These are phyloP conservation scores for Microbotryomycetes sp. DNA, from an alignment of 1,284 basidiomycete species.

Conservation along the genomic window DNA sequence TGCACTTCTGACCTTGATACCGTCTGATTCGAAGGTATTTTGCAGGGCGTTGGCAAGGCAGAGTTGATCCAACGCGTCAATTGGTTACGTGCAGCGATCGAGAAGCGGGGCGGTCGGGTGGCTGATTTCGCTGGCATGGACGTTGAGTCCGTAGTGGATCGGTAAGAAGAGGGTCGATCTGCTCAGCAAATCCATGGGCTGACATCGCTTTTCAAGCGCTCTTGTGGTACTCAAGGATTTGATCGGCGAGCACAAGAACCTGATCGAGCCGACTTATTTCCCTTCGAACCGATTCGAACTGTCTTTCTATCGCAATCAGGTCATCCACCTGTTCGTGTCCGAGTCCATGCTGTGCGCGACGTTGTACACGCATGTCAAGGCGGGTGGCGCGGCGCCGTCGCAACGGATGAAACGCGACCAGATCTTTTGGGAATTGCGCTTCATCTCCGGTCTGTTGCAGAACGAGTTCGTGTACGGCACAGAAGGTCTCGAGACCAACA, in stretches of 20 bases:
- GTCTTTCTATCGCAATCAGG: conserved; percentile 42
- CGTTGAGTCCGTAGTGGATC: conserved; percentile 23
- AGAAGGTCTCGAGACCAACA: conserved; percentile 39
- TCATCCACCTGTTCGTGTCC: conserved; percentile 31
- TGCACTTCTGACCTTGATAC: not conserved
- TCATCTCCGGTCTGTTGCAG: conserved; percentile 39
- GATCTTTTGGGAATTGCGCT: conserved; percentile 35
- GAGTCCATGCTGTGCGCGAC: conserved; percentile 21
- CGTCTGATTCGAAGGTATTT: not conserved
- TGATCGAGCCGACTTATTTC: conserved; percentile 41
- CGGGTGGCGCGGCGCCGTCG: conserved; percentile 37
- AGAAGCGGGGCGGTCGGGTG: conserved; percentile 39
- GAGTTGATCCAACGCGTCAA: conserved; percentile 40
- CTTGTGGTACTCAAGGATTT: conserved; percentile 40
- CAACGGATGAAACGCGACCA: conserved; percentile 37
- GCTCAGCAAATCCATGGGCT: too few species aligned
- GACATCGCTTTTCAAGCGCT: too few species aligned
- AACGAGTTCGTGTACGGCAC: conserved; percentile 42
- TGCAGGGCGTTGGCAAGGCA: conserved; percentile 38
- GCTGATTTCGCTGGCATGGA: conserved; percentile 38
- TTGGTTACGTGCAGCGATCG: conserved; percentile 37
- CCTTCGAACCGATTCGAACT: conserved; percentile 41
- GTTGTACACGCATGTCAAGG: conserved; percentile 41
- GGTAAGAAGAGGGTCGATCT: too few species aligned
- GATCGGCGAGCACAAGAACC: conserved; percentile 34